phyloP scores from a whole-genome alignment of 2,329 filamentous ascomycete species.

The Mycosphaerella arachidis region DNA sequence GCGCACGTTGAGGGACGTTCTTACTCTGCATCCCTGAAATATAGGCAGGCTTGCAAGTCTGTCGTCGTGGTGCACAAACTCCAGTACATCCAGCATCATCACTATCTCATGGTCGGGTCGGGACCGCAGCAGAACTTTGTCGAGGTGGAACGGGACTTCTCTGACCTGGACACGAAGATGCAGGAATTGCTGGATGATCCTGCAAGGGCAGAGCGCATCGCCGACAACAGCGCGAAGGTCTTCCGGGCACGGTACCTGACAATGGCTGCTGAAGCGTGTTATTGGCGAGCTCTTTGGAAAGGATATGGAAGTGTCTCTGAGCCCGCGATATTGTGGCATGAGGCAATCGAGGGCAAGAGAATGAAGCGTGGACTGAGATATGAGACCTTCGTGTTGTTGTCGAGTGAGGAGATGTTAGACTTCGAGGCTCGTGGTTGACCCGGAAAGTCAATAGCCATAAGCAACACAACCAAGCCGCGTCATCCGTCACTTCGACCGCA shows the following conservation, averaged over 20 bases:
- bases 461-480: background rate
- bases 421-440: constrained; percentile 3
- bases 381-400: constrained; percentile 20
- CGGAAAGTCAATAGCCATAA: background rate
- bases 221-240: constrained; percentile 24
- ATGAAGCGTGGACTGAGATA: constrained; percentile 17
- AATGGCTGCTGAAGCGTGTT: constrained; percentile 28
- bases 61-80: constrained; percentile 24
- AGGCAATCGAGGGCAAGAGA: constrained; percentile 3
- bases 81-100: constrained; percentile 23
- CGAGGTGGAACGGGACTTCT: constrained; percentile 22
- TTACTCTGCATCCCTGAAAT: constrained; percentile 29
- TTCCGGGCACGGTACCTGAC: constrained; percentile 31
- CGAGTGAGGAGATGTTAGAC: constrained; percentile 21
- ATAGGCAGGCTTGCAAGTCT: constrained; percentile 25
- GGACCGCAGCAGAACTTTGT: constrained; percentile 27
- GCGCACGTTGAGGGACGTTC: constrained; percentile 29
- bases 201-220: constrained; percentile 22
- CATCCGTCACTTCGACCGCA: too few relatives aligned
- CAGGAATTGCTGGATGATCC: constrained; percentile 17
- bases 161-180: constrained; percentile 22
- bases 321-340: constrained; percentile 12
- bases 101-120: constrained; percentile 21
- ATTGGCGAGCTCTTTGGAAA: constrained; percentile 22
- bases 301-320: constrained; percentile 18